Percentiles rank a stretch among this genome's conserved stretches.
Evolutionary conservation across 2,329 filamentous ascomycete species (phyloP).

Genomic region (Colletotrichum paranaense): DNA sequence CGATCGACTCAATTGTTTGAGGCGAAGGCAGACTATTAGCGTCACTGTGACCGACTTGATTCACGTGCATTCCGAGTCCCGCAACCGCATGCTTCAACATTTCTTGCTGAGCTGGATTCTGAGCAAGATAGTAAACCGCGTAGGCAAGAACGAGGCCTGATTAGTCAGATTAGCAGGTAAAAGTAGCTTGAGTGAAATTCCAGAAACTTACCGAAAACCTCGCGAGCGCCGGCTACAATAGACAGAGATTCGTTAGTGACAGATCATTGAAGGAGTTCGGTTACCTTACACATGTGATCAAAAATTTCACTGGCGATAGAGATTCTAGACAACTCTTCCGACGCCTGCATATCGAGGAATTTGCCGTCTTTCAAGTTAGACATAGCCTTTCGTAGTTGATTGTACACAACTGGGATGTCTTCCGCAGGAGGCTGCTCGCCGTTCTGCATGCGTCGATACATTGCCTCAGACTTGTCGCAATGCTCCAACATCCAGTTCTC

Average conservation of each 20-base stretch:
- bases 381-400: not conserved
- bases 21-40: not conserved
- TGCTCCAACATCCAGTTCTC: not conserved
- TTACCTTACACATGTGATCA: not conserved
- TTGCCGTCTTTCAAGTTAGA: not conserved
- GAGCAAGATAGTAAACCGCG: not conserved
- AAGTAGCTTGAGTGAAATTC: not conserved
- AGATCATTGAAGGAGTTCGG: not conserved
- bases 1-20: not conserved
- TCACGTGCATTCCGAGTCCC: not conserved
- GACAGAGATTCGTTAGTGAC: not conserved
- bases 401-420: not conserved
- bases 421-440: not conserved
- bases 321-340: not conserved
- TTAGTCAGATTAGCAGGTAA: not conserved
- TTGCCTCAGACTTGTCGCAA: not conserved
- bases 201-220: not conserved
- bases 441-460: not conserved
- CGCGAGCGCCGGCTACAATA: not conserved
- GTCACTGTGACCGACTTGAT: not conserved
- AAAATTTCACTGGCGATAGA: not conserved
- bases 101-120: not conserved
- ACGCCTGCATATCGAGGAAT: not conserved
- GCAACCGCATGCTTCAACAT: not conserved
- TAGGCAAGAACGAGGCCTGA: not conserved